Base-by-base conservation (phyloP, 2,329 filamentous ascomycete genomes). In the Verticillium dahliae region DNA sequence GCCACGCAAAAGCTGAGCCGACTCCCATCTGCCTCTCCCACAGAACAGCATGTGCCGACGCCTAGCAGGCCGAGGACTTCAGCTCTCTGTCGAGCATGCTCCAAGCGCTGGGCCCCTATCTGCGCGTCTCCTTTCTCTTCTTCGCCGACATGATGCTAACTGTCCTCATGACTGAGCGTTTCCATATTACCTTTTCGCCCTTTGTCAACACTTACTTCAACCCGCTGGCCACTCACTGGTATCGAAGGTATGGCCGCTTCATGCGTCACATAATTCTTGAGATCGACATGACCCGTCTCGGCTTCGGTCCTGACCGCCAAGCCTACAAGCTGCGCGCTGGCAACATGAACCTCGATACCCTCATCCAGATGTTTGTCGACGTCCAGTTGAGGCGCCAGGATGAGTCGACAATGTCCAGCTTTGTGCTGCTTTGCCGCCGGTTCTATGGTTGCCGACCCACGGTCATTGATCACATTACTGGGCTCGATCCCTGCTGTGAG, bases 181-280 rank as follows among this genome's bases (percentile, higher is more conserved):
- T 80, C 31, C 78, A 80, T 60, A 68, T 74, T 27, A 71, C 74
- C 1, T 72, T 74, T 18, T 76, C 76, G 0, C 76, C 77, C 0
- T 76, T 72, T 55, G 71, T 75, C 3, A 70, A 69, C 1, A 64
- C 65, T 0, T 60, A 61, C 6, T 65, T 74, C 1, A 74, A 72
- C 38, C 75, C 75, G 0, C 69, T 77, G 0, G 74, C 73, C 1
- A 74, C 72, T 0, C 60, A 64, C 4, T 78, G 73, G 72, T 64
- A 77, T 33, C 69, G 71, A 35, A 66, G 60, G 7, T 78, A 78
- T 57, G 72, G 71, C 1, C 59, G 66, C 1, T 73, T 75, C 38
- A 74, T 79, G 65, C 71, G 67, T 15, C 69, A 70, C 33, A 65
- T 80, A 27, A 70, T 71, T 1, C 57, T 80, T 10, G 78, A 80